These are phyloP conservation scores for Capronia epimyces DNA, from an alignment of 2,329 filamentous ascomycete species.

Conservation along the genomic window DNA sequence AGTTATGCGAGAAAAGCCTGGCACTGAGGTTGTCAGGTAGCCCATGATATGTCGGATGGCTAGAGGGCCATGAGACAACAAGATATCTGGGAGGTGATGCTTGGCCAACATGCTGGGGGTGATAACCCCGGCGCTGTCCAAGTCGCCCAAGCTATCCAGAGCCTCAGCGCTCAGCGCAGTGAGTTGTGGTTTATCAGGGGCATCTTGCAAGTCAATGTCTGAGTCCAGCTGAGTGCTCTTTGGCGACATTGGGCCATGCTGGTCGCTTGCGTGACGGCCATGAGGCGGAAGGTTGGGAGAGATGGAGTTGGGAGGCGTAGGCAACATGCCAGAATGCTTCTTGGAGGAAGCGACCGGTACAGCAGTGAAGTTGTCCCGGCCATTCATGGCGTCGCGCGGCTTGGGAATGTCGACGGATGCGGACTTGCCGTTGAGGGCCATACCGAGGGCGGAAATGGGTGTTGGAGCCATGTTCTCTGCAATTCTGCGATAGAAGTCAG, in stretches of 20 bases:
- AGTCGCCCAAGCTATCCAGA: slow-evolving; percentile 47
- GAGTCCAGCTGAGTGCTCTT: slow-evolving; percentile 62
- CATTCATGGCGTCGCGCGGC: slow-evolving; percentile 36
- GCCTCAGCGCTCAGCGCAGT: slow-evolving; percentile 41
- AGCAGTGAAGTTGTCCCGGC: slow-evolving; percentile 36
- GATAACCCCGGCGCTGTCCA: slow-evolving; percentile 75
- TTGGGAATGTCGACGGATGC: slow-evolving; percentile 47
- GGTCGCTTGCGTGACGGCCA: slow-evolving; percentile 62
- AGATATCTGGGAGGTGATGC: slow-evolving; percentile 82
- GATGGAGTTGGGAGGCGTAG: slow-evolving; percentile 91
- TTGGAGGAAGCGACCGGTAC: slow-evolving; percentile 29
- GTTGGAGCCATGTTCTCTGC: slow-evolving; percentile 41
- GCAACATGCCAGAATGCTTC: slow-evolving; percentile 49
- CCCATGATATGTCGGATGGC: slow-evolving; percentile 95
- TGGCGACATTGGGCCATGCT: slow-evolving; percentile 36
- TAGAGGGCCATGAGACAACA: slow-evolving; percentile 81
- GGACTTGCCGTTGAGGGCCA: slow-evolving; percentile 48
- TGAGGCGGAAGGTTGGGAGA: slow-evolving; percentile 81
- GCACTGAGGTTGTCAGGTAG: slow-evolving; percentile 85
- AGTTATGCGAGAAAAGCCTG: slow-evolving; percentile 79
- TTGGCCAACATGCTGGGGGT: slow-evolving; percentile 80
- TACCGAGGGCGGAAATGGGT: slow-evolving; percentile 44
- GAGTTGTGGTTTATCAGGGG: slow-evolving; percentile 47
- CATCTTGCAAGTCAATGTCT: slow-evolving; percentile 78
- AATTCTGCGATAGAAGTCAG: slow-evolving; percentile 19